A percentile compares a stretch with the other conserved stretches of the same genome.
These are phyloP conservation scores for Phytophthora crassamura DNA, from an alignment of 352 stramenopile genomes.

Conservation along the genomic window DNA sequence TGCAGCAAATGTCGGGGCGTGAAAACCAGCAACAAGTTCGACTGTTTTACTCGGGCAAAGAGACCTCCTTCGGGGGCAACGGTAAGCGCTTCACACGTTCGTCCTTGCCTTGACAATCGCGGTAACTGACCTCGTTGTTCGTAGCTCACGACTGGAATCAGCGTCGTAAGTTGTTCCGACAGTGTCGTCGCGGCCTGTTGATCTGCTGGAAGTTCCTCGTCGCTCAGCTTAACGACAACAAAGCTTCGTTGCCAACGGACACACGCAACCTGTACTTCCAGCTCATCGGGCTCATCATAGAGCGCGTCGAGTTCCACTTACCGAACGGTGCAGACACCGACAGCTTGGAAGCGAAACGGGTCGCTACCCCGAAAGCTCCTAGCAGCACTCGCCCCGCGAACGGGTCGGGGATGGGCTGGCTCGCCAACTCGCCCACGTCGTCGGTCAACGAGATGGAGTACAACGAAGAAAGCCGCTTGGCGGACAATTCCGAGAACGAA, in stretches of 20 bases:
- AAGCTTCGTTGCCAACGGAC: conserved; percentile 30
- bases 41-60: conserved; percentile 57
- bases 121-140: no score
- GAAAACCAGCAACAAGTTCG: conserved; percentile 64
- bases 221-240: conserved; percentile 64
- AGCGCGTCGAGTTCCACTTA: conserved; percentile 75
- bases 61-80: conserved; percentile 12
- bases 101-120: background rate
- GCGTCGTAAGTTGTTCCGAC: conserved; percentile 53
- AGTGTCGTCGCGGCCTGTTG: conserved; percentile 65
- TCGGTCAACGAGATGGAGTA: conserved; percentile 36
- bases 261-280: conserved; percentile 72
- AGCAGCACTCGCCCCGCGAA: conserved; percentile 12
- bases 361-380: conserved; percentile 20
- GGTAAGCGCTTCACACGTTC: background rate
- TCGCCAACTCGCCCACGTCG: conserved; percentile 36
- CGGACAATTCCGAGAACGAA: conserved; percentile 28
- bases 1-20: conserved; percentile 65
- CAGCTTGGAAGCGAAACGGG: background rate
- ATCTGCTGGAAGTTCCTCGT: conserved; percentile 75
- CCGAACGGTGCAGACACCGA: conserved; percentile 20
- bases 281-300: conserved; percentile 64
- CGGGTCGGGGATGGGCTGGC: conserved; percentile 32
- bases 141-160: conserved; percentile 21
- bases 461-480: conserved; percentile 16